phyloP scores from a whole-genome alignment of 1,284 basidiomycete species.

The Anthracocystis panici-leucophaei region DNA sequence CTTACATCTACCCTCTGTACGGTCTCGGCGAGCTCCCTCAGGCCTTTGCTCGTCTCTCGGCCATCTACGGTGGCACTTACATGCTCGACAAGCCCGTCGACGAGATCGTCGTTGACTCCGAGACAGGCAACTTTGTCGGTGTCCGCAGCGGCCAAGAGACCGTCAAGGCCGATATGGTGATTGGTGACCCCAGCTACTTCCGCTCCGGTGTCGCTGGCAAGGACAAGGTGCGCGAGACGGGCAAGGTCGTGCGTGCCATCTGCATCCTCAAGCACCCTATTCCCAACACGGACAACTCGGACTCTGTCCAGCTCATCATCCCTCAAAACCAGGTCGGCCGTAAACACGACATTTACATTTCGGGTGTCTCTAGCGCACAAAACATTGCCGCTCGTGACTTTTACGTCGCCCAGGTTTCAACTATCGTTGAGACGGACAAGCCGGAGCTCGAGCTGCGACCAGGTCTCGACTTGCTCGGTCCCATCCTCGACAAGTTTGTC shows the following conservation, averaged over 20 bases:
- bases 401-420: conserved; percentile 97
- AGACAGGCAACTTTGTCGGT: conserved; percentile 88
- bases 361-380: conserved; percentile 94
- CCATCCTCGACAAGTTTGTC: conserved; percentile 97
- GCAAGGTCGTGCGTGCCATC: conserved; percentile 95
- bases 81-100: conserved; percentile 98
- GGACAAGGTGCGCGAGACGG: conserved; percentile 83
- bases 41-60: conserved; percentile 92
- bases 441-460: conserved; percentile 93
- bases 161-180: conserved; percentile 96
- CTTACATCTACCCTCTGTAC: conserved; percentile 99
- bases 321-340: conserved; percentile 97
- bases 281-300: conserved; percentile 93
- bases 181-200: conserved; percentile 98
- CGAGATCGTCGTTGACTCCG: conserved; percentile 84
- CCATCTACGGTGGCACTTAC: conserved; percentile 99
- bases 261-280: conserved; percentile 99
- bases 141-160: conserved; percentile 91
- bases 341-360: conserved; percentile 98
- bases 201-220: conserved; percentile 76
- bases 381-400: conserved; percentile 96
- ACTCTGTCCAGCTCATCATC: conserved; percentile 93
- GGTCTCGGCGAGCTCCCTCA: conserved; percentile 99
- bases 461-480: conserved; percentile 90
- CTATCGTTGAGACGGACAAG: conserved; percentile 93